phyloP scores from a whole-genome alignment of 208 protist species.

The Leishmania arabica region DNA sequence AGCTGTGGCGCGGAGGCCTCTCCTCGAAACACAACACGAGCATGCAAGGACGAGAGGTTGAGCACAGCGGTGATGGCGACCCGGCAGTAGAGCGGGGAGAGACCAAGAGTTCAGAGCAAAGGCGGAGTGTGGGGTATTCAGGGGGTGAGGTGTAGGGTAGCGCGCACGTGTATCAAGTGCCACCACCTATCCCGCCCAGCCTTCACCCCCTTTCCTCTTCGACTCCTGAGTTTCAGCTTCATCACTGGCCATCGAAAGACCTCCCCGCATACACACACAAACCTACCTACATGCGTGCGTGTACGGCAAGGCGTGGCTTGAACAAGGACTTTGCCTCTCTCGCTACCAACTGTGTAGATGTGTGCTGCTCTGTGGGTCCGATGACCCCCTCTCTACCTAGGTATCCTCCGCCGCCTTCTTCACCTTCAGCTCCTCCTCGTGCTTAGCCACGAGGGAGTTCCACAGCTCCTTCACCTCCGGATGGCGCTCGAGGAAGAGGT shows the following conservation, averaged over 20 bases:
- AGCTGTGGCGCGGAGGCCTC: too few relatives aligned
- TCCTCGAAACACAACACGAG: too few relatives aligned
- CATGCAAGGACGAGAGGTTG: neutral
- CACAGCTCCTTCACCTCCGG: conserved; percentile 79
- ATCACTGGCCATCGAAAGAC: neutral
- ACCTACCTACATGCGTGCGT: neutral
- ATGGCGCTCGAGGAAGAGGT: conserved; percentile 73
- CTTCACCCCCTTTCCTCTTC: neutral
- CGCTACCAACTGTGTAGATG: neutral
- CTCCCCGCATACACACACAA: neutral
- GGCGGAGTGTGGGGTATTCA: neutral
- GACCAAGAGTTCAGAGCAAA: neutral
- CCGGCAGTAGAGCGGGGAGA: neutral
- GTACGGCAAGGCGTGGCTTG: neutral
- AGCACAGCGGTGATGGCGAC: neutral
- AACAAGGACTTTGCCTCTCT: neutral
- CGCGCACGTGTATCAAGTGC: neutral
- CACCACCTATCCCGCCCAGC: neutral
- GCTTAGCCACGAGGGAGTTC: conserved; percentile 48
- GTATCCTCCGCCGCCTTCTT: neutral
- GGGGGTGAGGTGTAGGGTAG: neutral
- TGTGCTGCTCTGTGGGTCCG: neutral
- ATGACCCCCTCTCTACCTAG: neutral
- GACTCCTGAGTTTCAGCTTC: neutral
- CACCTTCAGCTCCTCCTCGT: conserved; percentile 26